phyloP scores from a whole-genome alignment of 208 protist genomes.

The Trypanosoma cruzi region DNA sequence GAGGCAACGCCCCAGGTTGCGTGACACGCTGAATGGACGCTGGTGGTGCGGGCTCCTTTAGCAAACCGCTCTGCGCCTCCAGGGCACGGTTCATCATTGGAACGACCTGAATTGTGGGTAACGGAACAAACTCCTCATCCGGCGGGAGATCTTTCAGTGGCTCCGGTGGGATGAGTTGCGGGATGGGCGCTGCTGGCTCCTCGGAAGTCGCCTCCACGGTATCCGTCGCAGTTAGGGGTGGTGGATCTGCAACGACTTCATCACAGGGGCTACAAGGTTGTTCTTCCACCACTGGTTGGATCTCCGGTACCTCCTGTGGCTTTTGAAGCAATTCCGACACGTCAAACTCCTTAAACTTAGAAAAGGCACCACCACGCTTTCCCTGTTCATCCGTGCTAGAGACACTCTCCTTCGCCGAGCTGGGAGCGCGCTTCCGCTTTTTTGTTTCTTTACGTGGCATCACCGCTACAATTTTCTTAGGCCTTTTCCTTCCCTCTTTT shows the following conservation, averaged over 20 bases:
- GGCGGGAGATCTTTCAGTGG: conserved; percentile 18
- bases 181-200: conserved; percentile 15
- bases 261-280: conserved; percentile 1
- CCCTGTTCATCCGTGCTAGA: conserved; percentile 22
- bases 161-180: conserved; percentile 30
- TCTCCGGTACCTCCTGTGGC: not conserved
- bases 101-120: conserved; percentile 57
- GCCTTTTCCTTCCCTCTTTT: not conserved
- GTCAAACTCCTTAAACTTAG: conserved; percentile 49
- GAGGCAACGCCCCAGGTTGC: conserved; percentile 57
- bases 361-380: conserved; percentile 12
- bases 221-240: not conserved
- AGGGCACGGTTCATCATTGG: conserved; percentile 49
- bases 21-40: conserved; percentile 59
- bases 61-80: conserved; percentile 69
- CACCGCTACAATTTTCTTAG: not conserved
- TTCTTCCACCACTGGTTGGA: not conserved
- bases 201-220: not conserved
- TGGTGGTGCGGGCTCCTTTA: conserved; percentile 80
- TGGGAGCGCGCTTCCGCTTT: conserved; percentile 32
- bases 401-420: conserved; percentile 23
- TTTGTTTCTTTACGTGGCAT: conserved; percentile 32
- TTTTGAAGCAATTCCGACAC: conserved; percentile 29
- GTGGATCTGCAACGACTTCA: not conserved
- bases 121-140: conserved; percentile 62